Base-by-base conservation (phyloP, 306 rosid species). In the Prunus mongolica region DNA sequence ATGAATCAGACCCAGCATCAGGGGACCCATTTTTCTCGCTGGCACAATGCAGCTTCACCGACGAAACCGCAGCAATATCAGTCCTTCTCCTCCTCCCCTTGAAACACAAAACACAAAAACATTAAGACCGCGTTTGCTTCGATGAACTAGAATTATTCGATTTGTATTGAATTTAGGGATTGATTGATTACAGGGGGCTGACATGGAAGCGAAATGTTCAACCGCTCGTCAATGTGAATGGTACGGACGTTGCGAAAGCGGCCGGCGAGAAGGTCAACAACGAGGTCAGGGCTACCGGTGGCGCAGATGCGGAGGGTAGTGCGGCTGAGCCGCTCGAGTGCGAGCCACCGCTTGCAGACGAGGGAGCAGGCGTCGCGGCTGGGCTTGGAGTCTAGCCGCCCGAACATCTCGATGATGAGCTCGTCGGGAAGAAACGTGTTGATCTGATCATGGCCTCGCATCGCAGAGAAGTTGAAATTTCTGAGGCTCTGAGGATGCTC, bases 311-410 rank as follows among this genome's bases (percentile, higher is more conserved):
- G 91, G 60, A 95, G 89, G 27, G 96, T 75, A 69, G 88, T 38
- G 27, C 97, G 96, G 56, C 91, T 76, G 79, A 87, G 85, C 1
- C 99, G 97, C 69, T 95, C 97, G 24, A 95, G 96, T 19, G 84
- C 78, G 76, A 86, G 93, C 99, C 99, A 95, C 0, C 97, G 97
- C 78, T 63, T 69, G 87, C 98, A 95, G 78, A 93, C 97, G 71
- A 95, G 93, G 10, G 99, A 95, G 78, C 92, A 88, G 14, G 99
- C 82, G 71, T 91, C 97, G 81, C 87, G 92, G 84, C 84, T 82
- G 18, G 85, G 79, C 81, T 92, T 92, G 16, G 96, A 90, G 16
- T 86, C 88, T 5, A 87, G 81, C 0, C 81, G 84, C 20, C 90
- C 87, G 85, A 95, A 81, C 76, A 95, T 86, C 89, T 92, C 99